These are phyloP conservation scores for Xylariales sp. DNA, from an alignment of 2,329 filamentous ascomycete genomes.

Conservation along the genomic window DNA sequence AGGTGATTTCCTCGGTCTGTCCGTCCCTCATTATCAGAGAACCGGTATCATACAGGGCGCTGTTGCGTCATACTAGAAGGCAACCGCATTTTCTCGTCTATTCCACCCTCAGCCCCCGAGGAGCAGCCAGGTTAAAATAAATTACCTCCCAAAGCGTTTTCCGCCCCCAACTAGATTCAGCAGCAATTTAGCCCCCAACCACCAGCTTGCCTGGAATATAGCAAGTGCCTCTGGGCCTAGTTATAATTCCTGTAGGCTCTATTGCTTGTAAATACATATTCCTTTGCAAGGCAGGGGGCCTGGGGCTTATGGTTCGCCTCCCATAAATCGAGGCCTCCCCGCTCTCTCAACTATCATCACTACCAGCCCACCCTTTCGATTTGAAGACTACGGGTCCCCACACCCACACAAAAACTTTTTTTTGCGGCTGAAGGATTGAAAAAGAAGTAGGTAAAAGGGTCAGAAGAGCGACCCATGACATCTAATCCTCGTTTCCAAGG, in stretches of 20 bases:
- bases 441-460: background rate
- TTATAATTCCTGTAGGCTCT: background rate
- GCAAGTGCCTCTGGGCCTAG: background rate
- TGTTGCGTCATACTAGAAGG: background rate
- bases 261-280: conserved; percentile 12
- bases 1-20: background rate
- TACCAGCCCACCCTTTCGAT: too few relatives aligned
- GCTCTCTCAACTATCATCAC: background rate
- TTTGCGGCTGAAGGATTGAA: background rate
- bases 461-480: background rate
- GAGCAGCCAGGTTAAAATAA: conserved; percentile 6
- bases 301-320: background rate
- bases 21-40: background rate
- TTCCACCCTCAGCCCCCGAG: conserved; percentile 14
- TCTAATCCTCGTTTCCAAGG: background rate
- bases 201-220: background rate
- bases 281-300: background rate
- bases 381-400: background rate
- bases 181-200: conserved; percentile 25
- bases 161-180: conserved; percentile 21
- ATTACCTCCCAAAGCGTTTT: background rate
- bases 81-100: background rate
- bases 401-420: background rate
- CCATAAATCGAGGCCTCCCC: conserved; percentile 23
- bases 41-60: background rate